Evolutionary conservation across 441 rosid genomes (phyloP).

Genomic region (Daphne laureola): DNA sequence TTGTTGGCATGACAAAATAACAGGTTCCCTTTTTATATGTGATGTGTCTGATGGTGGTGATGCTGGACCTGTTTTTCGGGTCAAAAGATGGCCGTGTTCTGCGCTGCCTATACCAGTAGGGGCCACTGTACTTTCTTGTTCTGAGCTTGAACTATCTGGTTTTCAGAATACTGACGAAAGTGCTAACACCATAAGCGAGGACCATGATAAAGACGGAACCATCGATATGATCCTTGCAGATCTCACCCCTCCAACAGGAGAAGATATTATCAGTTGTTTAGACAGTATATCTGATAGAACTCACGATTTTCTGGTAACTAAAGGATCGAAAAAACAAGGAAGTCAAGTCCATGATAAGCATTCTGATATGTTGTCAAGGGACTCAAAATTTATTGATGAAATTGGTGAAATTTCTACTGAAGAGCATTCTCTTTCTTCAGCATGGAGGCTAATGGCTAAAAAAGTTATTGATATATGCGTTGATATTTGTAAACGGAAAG

Average conservation of each 20-base stretch:
- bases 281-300: conserved; percentile 21
- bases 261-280: conserved; percentile 64
- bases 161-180: conserved; percentile 29
- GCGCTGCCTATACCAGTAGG: conserved; percentile 48
- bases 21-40: conserved; percentile 78
- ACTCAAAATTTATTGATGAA: conserved; percentile 36
- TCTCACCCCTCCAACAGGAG: conserved; percentile 52
- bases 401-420: conserved; percentile 78
- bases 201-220: conserved; percentile 35
- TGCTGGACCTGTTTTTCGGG: conserved; percentile 84
- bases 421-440: conserved; percentile 58
- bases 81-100: conserved; percentile 81
- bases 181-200: conserved; percentile 21
- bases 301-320: conserved; percentile 20
- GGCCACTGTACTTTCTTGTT: conserved; percentile 49
- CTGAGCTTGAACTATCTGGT: conserved; percentile 26
- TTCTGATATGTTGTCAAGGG: conserved; percentile 19
- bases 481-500: conserved; percentile 33
- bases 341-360: conserved; percentile 23
- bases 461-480: conserved; percentile 57
- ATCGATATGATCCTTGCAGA: conserved; percentile 66
- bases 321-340: conserved; percentile 23
- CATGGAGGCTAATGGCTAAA: conserved; percentile 68
- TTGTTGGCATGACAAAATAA: conserved; percentile 97
- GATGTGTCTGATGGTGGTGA: conserved; percentile 87